A percentile compares a stretch with the other conserved stretches of the same genome.
Evolutionary conservation across 305 asterid species (phyloP).

Genomic region (Fraxinus angustifolia): DNA sequence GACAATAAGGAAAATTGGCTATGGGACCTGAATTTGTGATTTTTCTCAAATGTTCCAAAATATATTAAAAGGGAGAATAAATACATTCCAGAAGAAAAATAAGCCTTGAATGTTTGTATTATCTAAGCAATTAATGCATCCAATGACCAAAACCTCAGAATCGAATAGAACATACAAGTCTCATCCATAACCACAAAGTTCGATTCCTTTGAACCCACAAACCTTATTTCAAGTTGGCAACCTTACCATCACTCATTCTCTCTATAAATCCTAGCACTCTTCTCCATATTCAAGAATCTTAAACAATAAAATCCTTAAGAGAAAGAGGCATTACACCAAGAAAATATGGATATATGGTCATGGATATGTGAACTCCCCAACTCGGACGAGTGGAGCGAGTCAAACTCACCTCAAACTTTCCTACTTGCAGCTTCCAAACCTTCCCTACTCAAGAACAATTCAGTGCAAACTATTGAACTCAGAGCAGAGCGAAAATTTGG

Average conservation of each 20-base stretch:
- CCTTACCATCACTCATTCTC: constrained; percentile 51
- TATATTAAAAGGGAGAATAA: not conserved
- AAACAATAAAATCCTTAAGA: not conserved
- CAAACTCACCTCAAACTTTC: constrained; percentile 33
- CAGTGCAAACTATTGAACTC: constrained; percentile 42
- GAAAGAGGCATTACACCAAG: not conserved
- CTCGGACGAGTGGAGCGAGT: constrained; percentile 44
- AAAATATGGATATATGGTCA: constrained; percentile 73
- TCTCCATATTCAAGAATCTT: not conserved
- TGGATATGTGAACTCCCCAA: constrained; percentile 75
- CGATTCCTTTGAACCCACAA: constrained; percentile 36
- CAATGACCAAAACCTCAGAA: constrained; percentile 34
- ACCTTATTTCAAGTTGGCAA: constrained; percentile 44
- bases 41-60: not conserved
- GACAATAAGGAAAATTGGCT: not conserved
- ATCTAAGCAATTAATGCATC: constrained; percentile 39
- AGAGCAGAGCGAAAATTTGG: constrained; percentile 40
- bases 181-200: constrained; percentile 35
- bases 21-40: not conserved
- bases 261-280: constrained; percentile 28
- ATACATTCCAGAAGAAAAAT: not conserved
- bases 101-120: not conserved
- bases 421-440: constrained; percentile 41
- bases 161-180: constrained; percentile 27
- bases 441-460: not conserved